phyloP scores from a whole-genome alignment of 1,284 basidiomycete genomes.

The Cerioporus squamosus region DNA sequence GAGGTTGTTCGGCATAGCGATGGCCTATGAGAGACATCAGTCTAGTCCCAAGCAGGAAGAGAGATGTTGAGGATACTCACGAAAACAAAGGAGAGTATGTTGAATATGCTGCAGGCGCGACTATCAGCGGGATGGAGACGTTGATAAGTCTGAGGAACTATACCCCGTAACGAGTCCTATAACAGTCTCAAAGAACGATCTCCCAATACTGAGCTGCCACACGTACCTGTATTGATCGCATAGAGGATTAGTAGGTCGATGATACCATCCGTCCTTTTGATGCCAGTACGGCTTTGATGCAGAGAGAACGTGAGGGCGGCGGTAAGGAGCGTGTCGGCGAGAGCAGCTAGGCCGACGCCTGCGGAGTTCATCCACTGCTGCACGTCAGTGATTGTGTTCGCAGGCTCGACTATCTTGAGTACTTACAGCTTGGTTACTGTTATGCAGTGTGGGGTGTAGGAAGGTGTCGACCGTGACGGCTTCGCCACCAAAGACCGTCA shows the following conservation, averaged over 20 bases:
- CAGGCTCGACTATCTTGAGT: too few species aligned
- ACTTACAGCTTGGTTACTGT: constrained; percentile 16
- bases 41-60: too few species aligned
- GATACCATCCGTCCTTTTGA: constrained; percentile 19
- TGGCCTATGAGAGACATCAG: constrained; percentile 4
- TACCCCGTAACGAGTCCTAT: constrained; percentile 18
- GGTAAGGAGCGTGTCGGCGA: constrained; percentile 19
- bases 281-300: constrained; percentile 16
- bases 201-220: not conserved
- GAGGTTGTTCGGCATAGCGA: constrained; percentile 19
- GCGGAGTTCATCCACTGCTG: constrained; percentile 22
- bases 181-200: too few species aligned
- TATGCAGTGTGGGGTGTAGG: constrained; percentile 15
- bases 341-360: constrained; percentile 18
- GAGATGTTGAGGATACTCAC: constrained; percentile 1
- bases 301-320: constrained; percentile 15
- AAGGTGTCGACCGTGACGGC: constrained; percentile 19
- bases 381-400: not conserved
- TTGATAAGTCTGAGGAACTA: not conserved
- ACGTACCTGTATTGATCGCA: constrained; percentile 19
- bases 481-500: not conserved
- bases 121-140: not conserved
- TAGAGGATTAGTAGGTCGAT: constrained; percentile 22
- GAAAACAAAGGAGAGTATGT: constrained; percentile 17
- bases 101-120: constrained; percentile 9